These are phyloP conservation scores for Bruguiera parviflora DNA, from an alignment of 345 rosid species.

Conservation along the genomic window DNA sequence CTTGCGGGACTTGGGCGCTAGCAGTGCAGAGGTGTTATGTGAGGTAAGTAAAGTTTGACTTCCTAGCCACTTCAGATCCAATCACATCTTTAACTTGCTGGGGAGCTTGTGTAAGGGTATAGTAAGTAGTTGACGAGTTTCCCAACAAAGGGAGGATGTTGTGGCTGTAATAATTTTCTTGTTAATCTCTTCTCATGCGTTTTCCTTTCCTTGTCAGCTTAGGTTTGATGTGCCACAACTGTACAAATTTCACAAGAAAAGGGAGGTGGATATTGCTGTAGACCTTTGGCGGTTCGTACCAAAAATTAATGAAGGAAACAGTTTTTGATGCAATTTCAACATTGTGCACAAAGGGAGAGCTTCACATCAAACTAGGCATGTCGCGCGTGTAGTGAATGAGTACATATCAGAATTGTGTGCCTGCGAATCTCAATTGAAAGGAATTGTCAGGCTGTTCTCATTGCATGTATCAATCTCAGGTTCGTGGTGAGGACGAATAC, in stretches of 20 bases:
- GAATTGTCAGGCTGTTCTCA: neutral
- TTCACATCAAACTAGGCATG: too few species aligned
- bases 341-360: neutral
- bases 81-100: neutral
- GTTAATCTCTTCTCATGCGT: neutral
- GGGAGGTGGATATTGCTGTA: slow-evolving; percentile 80
- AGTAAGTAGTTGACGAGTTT: neutral
- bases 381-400: too few species aligned
- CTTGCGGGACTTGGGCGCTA: slow-evolving; percentile 66
- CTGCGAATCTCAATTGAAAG: neutral
- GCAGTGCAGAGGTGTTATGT: slow-evolving; percentile 80
- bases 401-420: too few species aligned
- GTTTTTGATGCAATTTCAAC: neutral
- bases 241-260: slow-evolving; percentile 85
- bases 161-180: neutral
- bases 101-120: neutral
- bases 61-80: neutral
- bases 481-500: neutral
- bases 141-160: neutral
- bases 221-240: slow-evolving; percentile 71
- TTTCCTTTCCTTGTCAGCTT: slow-evolving; percentile 43
- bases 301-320: slow-evolving; percentile 19
- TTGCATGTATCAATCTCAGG: too few species aligned
- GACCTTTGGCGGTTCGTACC: slow-evolving; percentile 98
- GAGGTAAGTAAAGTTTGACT: slow-evolving; percentile 48